Percentiles rank a stretch among this genome's conserved stretches.
phyloP scores from a whole-genome alignment of 306 rosid species.

The Malus asiatica region DNA sequence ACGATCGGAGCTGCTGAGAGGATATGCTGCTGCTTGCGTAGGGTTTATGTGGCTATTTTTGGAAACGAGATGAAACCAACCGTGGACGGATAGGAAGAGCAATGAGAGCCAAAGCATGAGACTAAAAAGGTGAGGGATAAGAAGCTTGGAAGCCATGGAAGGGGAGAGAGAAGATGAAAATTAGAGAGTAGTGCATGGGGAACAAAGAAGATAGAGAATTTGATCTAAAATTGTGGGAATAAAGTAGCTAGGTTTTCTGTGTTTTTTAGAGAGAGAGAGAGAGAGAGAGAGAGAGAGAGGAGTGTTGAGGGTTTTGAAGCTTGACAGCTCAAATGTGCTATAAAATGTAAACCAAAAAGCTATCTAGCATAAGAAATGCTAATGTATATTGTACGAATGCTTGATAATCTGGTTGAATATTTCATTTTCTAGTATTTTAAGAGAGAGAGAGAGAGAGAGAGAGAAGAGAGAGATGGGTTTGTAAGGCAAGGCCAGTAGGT shows the following conservation, averaged over 20 bases:
- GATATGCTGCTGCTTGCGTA: not conserved
- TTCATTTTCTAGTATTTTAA: not conserved
- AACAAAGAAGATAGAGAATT: slow-evolving; percentile 11
- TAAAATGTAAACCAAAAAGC: not conserved
- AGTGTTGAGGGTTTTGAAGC: slow-evolving; percentile 4
- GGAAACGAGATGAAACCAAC: slow-evolving; percentile 12
- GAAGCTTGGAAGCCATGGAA: slow-evolving; percentile 32
- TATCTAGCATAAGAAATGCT: not conserved
- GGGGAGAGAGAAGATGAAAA: not conserved
- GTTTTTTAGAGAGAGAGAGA: not conserved
- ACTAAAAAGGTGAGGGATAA: slow-evolving; percentile 22
- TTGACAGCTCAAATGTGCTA: not conserved
- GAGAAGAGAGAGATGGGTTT: not conserved
- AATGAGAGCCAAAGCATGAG: slow-evolving; percentile 43
- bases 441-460: not conserved
- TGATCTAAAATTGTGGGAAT: not conserved
- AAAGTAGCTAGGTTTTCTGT: not conserved
- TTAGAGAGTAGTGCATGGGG: slow-evolving; percentile 14
- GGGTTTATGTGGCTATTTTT: not conserved
- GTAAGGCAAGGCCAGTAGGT: slow-evolving; percentile 37
- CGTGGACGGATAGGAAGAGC: slow-evolving; percentile 29
- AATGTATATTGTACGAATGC: not conserved
- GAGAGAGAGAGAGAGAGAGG: not conserved
- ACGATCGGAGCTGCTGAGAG: not conserved
- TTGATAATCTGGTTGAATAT: not conserved